Conservation (phyloP, 2,329 filamentous ascomycete genomes). For the Xylaria sp. region DNA sequence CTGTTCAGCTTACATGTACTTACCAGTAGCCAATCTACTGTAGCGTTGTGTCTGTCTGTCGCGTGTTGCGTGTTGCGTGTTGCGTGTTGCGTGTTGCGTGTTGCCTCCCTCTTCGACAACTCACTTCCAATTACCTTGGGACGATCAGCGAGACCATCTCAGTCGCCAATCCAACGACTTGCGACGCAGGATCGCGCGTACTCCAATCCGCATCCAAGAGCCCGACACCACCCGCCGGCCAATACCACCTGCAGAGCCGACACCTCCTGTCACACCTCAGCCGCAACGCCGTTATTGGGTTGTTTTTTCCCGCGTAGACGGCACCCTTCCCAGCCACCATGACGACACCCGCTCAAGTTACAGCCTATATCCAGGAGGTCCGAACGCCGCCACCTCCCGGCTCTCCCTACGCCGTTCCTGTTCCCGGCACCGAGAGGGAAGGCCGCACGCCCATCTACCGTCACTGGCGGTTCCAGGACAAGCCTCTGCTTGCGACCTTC, state of each 20-base stretch:
- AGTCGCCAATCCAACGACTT: not conserved
- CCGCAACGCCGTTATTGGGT: constrained; percentile 10
- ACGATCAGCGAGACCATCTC: no score
- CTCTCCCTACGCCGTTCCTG: constrained; percentile 75
- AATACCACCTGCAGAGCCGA: not conserved
- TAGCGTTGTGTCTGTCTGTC: no score
- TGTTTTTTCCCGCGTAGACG: constrained; percentile 12
- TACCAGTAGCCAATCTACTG: no score
- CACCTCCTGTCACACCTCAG: constrained; percentile 8
- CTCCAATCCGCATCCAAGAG: not conserved
- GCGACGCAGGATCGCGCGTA: not conserved
- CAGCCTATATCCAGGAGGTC: constrained; percentile 58
- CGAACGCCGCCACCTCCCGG: constrained; percentile 71
- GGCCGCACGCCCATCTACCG: constrained; percentile 80
- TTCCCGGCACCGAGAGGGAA: constrained; percentile 76
- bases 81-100: no score
- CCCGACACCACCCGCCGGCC: not conserved
- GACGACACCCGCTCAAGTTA: constrained; percentile 42
- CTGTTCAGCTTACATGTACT: no score
- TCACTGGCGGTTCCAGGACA: constrained; percentile 78
- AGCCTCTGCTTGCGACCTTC: constrained; percentile 70
- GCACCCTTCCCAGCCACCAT: constrained; percentile 20
- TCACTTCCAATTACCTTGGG: no score
- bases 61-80: no score
- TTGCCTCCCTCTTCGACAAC: no score